Percentiles rank a stretch among this genome's conserved stretches.
phyloP scores from a whole-genome alignment of 139 green algal species.

The Marvania coccoides region DNA sequence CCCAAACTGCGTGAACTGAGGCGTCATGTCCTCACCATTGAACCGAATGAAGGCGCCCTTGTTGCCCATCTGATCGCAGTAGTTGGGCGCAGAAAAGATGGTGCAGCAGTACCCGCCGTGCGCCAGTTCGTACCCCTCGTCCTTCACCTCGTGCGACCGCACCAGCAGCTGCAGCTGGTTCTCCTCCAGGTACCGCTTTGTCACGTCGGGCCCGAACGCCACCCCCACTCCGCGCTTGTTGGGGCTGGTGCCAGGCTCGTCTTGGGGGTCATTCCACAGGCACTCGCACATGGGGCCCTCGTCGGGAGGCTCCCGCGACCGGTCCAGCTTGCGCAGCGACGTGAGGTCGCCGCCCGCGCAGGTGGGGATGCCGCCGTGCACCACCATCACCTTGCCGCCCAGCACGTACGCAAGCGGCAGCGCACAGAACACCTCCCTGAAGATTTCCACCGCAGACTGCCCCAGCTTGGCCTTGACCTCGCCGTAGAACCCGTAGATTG shows the following conservation, averaged over 20 bases:
- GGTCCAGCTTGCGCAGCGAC: conserved; percentile 77
- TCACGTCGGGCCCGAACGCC: conserved; percentile 72
- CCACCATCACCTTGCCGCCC: conserved; percentile 75
- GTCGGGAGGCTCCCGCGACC: conserved; percentile 89
- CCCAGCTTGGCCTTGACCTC: conserved; percentile 83
- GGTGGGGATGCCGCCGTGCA: conserved; percentile 90
- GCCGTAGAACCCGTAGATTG: conserved; percentile 93
- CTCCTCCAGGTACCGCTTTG: conserved; percentile 71
- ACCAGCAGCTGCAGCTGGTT: conserved; percentile 87
- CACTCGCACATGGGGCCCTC: conserved; percentile 94
- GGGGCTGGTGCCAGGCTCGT: conserved; percentile 53
- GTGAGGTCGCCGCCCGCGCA: conserved; percentile 80
- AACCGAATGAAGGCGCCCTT: conserved; percentile 91
- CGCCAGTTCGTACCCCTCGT: conserved; percentile 90
- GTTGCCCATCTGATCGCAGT: conserved; percentile 73
- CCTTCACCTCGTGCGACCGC: conserved; percentile 88
- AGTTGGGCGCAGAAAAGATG: conserved; percentile 97
- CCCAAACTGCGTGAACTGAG: conserved; percentile 87
- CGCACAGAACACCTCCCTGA: conserved; percentile 83
- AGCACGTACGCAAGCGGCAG: conserved; percentile 85
- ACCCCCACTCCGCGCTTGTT: conserved; percentile 91
- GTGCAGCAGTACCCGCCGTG: conserved; percentile 86
- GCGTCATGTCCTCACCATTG: conserved; percentile 80
- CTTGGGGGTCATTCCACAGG: conserved; percentile 90
- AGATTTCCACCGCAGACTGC: conserved; percentile 64